These are phyloP conservation scores for Maudiozyma humilis DNA, from an alignment of 1,139 yeast species.

Conservation along the genomic window DNA sequence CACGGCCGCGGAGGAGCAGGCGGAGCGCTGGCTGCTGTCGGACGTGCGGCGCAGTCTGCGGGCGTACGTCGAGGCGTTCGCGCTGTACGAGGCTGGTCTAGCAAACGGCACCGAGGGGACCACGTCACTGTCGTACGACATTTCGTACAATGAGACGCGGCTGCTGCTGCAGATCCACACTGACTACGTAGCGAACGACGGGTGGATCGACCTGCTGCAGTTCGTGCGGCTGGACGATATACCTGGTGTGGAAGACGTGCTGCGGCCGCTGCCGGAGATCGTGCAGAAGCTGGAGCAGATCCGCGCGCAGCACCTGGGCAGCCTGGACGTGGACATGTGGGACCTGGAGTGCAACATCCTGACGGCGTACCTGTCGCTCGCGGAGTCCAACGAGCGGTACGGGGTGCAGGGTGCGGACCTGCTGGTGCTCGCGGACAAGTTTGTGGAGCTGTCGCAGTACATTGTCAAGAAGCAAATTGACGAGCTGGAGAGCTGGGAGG, in stretches of 20 bases:
- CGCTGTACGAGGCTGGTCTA: constrained; percentile 24
- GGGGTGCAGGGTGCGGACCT: constrained; percentile 13
- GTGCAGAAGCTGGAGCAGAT: constrained; percentile 20
- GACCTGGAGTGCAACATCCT: constrained; percentile 28
- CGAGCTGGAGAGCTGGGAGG: constrained; percentile 14
- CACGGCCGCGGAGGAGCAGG: constrained; percentile 29
- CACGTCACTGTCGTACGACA: constrained; percentile 20
- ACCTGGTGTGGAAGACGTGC: constrained; percentile 13
- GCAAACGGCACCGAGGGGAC: constrained; percentile 12
- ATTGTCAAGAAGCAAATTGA: constrained; percentile 15
- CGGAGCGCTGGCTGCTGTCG: constrained; percentile 31
- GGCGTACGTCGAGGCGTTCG: constrained; percentile 23
- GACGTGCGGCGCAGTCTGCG: constrained; percentile 29
- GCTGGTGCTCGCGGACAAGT: constrained; percentile 14
- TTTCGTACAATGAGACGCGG: constrained; percentile 28
- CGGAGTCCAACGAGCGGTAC: constrained; percentile 20
- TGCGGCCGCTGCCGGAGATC: constrained; percentile 19
- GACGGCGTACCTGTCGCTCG: constrained; percentile 20
- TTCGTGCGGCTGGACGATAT: constrained; percentile 24
- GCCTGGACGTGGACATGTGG: constrained; percentile 21
- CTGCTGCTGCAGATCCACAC: constrained; percentile 25
- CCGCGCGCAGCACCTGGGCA: constrained; percentile 10
- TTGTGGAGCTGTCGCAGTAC: constrained; percentile 11
- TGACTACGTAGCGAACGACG: constrained; percentile 26
- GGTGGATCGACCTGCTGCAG: constrained; percentile 26